These are phyloP conservation scores for Fonsecaea multimorphosa DNA, from an alignment of 2,329 filamentous ascomycete species.

Conservation along the genomic window DNA sequence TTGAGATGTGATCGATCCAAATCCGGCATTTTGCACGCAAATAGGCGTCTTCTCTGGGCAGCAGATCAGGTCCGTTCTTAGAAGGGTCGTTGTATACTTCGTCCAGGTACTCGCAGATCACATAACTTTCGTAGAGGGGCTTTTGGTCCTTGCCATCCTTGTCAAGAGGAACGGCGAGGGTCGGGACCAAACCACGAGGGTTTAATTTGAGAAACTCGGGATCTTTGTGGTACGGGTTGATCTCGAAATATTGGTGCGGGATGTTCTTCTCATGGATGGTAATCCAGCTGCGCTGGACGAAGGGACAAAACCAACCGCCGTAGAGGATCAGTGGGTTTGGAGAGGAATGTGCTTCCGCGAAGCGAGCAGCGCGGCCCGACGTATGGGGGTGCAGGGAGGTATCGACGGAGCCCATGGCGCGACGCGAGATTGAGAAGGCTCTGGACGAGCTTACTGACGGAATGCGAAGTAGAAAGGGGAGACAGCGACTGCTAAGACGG, in stretches of 20 bases:
- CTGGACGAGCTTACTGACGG: background rate
- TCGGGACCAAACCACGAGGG: slow-evolving; percentile 76
- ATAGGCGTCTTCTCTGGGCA: slow-evolving; percentile 67
- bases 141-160: slow-evolving; percentile 48
- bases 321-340: slow-evolving; percentile 65
- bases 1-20: slow-evolving; percentile 76
- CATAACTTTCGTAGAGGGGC: slow-evolving; percentile 73
- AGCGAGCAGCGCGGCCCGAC: slow-evolving; percentile 51
- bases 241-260: slow-evolving; percentile 77
- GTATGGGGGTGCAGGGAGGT: slow-evolving; percentile 53
- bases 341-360: slow-evolving; percentile 44
- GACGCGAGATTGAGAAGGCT: background rate
- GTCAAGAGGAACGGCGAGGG: slow-evolving; percentile 55
- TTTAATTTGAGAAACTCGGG: slow-evolving; percentile 73
- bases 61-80: slow-evolving; percentile 55
- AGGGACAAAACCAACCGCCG: slow-evolving; percentile 74
- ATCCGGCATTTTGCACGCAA: slow-evolving; percentile 69
- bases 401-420: slow-evolving; percentile 47
- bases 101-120: slow-evolving; percentile 78
- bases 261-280: slow-evolving; percentile 75
- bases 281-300: slow-evolving; percentile 74
- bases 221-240: slow-evolving; percentile 79
- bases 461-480: background rate
- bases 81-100: slow-evolving; percentile 65
- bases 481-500: background rate